Percentiles rank a stretch among this genome's conserved stretches.
These are phyloP conservation scores for Helotiales sp. DNA, from an alignment of 2,329 filamentous ascomycete genomes.

Conservation along the genomic window DNA sequence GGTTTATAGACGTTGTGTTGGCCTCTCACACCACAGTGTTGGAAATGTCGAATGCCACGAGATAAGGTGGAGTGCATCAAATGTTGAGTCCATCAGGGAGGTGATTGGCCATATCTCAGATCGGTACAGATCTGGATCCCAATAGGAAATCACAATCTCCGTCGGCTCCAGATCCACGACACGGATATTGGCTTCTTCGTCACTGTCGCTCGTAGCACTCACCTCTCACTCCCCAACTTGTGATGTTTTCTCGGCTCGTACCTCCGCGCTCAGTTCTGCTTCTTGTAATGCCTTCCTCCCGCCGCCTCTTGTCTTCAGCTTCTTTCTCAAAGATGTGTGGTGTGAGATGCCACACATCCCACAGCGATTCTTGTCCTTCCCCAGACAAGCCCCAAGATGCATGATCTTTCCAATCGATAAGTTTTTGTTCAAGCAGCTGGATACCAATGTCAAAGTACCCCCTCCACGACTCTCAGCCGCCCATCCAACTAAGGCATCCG, in stretches of 20 bases:
- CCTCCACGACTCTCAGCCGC: conserved; percentile 14
- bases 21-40: too few relatives aligned
- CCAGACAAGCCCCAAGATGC: conserved; percentile 39
- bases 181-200: neutral
- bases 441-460: conserved; percentile 16
- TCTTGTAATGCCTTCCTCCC: neutral
- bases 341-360: conserved; percentile 41
- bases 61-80: conserved; percentile 43
- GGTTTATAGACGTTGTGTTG: conserved; percentile 16
- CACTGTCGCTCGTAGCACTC: neutral
- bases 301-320: conserved; percentile 25
- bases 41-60: conserved; percentile 43
- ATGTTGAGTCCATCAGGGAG: conserved; percentile 37
- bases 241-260: neutral
- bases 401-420: conserved; percentile 41
- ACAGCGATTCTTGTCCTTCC: conserved; percentile 37
- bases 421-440: conserved; percentile 34
- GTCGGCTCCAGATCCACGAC: neutral
- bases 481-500: conserved; percentile 5
- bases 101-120: conserved; percentile 36
- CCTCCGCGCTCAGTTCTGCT: neutral
- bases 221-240: neutral
- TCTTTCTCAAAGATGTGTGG: conserved; percentile 43
- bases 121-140: conserved; percentile 32
- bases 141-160: conserved; percentile 26